Conservation (phyloP, 495 filamentous ascomycete species). For the Extremus antarcticus region DNA sequence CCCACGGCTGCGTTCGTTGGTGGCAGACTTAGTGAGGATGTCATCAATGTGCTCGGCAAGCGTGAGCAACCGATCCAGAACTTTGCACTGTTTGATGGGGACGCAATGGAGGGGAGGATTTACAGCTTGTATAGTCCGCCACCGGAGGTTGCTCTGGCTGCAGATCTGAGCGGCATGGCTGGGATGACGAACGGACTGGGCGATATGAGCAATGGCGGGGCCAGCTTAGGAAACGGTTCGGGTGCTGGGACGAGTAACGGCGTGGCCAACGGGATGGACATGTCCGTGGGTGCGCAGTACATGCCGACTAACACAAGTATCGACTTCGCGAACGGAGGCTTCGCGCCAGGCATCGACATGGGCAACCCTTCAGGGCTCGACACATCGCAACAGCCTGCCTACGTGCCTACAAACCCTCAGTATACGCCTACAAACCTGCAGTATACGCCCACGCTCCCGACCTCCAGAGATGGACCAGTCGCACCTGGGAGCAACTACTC, state of each 20-base stretch:
- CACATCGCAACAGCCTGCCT: too few species aligned
- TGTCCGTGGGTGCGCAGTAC: neutral
- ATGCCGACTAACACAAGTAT: too few species aligned
- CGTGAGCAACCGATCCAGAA: conserved; percentile 94
- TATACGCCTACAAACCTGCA: too few species aligned
- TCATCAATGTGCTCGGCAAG: conserved; percentile 86
- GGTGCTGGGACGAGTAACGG: neutral
- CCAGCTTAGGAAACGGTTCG: neutral
- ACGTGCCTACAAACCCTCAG: too few species aligned
- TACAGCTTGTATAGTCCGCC: conserved; percentile 47
- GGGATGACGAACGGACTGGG: neutral
- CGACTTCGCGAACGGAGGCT: too few species aligned
- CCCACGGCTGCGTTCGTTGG: conserved; percentile 85
- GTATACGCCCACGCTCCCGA: too few species aligned
- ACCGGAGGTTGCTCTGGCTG: conserved; percentile 10
- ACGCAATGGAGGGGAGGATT: conserved; percentile 61
- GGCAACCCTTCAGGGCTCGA: too few species aligned
- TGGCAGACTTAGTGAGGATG: conserved; percentile 84
- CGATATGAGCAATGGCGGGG: neutral
- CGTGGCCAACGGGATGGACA: neutral
- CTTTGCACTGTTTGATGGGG: conserved; percentile 82
- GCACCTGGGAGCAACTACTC: too few species aligned
- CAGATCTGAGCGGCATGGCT: conserved; percentile 2
- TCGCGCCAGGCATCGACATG: too few species aligned
- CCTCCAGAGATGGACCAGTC: too few species aligned